These are phyloP conservation scores for Sordariomycetes sp. DNA, from an alignment of 2,329 filamentous ascomycete species.

Conservation along the genomic window DNA sequence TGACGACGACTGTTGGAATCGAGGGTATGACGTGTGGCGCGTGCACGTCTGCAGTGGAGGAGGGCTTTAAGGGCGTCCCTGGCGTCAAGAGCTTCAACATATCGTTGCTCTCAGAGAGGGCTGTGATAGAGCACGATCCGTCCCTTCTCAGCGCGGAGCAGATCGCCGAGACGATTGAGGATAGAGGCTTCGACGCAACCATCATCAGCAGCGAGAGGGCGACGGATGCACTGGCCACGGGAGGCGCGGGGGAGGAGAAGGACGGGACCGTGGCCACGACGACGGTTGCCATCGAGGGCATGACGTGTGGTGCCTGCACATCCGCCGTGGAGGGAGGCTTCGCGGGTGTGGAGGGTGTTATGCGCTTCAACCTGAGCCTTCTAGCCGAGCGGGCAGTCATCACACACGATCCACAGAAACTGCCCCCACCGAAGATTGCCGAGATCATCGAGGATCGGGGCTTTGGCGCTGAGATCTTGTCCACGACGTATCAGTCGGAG, in stretches of 20 bases:
- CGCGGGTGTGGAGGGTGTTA: slow-evolving; percentile 58
- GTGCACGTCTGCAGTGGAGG: slow-evolving; percentile 75
- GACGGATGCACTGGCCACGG: slow-evolving; percentile 10
- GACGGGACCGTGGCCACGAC: slow-evolving; percentile 46
- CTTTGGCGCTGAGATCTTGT: slow-evolving; percentile 75
- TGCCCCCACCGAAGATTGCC: slow-evolving; percentile 61
- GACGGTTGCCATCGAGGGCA: slow-evolving; percentile 82
- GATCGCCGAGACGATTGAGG: slow-evolving; percentile 48
- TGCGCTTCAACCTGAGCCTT: slow-evolving; percentile 90
- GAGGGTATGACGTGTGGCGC: slow-evolving; percentile 88
- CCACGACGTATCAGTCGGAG: slow-evolving; percentile 49
- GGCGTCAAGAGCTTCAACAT: slow-evolving; percentile 70
- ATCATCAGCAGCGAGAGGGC: slow-evolving; percentile 57
- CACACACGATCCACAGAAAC: slow-evolving; percentile 61
- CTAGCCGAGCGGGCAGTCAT: slow-evolving; percentile 86
- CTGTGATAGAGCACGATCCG: slow-evolving; percentile 71
- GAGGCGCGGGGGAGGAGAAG: slow-evolving; percentile 13
- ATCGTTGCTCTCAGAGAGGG: slow-evolving; percentile 71
- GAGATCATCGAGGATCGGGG: slow-evolving; percentile 82
- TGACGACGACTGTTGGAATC: slow-evolving; percentile 64
- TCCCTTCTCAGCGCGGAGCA: slow-evolving; percentile 33
- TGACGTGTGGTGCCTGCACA: slow-evolving; percentile 96
- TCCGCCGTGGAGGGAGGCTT: slow-evolving; percentile 82
- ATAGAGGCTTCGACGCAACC: slow-evolving; percentile 68
- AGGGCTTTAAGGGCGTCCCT: slow-evolving; percentile 60